Evolutionary conservation across 768 basidiomycete genomes (phyloP).

Genomic region (Boletus subparvulus): DNA sequence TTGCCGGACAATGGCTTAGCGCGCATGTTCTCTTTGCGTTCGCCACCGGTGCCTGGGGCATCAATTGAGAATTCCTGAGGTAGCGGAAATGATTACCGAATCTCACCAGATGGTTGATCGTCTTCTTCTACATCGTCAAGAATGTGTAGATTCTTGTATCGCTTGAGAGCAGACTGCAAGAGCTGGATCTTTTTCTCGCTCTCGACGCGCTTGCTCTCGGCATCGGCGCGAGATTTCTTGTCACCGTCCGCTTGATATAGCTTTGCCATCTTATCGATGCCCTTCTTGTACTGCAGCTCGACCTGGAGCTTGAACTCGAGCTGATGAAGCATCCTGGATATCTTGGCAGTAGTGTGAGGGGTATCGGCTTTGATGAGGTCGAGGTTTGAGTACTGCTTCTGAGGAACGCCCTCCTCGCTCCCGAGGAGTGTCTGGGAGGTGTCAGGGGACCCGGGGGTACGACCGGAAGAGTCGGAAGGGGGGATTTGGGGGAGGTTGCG

Average conservation of each 20-base stretch:
- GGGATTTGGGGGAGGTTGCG: constrained; percentile 48
- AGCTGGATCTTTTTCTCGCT: constrained; percentile 97
- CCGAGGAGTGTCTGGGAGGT: constrained; percentile 42
- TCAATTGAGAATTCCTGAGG: constrained; percentile 27
- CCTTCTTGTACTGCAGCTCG: constrained; percentile 96
- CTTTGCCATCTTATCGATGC: constrained; percentile 99
- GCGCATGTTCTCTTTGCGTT: constrained; percentile 89
- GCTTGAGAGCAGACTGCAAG: constrained; percentile 85
- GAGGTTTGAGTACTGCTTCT: constrained; percentile 77
- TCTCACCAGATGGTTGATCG: constrained; percentile 64
- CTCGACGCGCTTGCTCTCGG: constrained; percentile 91
- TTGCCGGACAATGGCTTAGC: constrained; percentile 94
- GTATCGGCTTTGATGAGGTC: constrained; percentile 98
- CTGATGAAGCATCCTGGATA: constrained; percentile 96
- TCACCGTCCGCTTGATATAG: constrained; percentile 96
- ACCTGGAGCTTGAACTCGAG: constrained; percentile 99
- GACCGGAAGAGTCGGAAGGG: constrained; percentile 42
- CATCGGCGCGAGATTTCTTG: constrained; percentile 91
- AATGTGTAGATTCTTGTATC: constrained; percentile 94
- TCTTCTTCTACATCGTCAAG: constrained; percentile 88
- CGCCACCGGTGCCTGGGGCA: constrained; percentile 62
- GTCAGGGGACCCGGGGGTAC: constrained; percentile 37
- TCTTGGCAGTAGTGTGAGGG: constrained; percentile 93
- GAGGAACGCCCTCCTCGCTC: constrained; percentile 42
- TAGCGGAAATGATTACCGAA: neutral